Base-by-base conservation (phyloP, 106 monocot genomes). In the Allium fistulosum region DNA sequence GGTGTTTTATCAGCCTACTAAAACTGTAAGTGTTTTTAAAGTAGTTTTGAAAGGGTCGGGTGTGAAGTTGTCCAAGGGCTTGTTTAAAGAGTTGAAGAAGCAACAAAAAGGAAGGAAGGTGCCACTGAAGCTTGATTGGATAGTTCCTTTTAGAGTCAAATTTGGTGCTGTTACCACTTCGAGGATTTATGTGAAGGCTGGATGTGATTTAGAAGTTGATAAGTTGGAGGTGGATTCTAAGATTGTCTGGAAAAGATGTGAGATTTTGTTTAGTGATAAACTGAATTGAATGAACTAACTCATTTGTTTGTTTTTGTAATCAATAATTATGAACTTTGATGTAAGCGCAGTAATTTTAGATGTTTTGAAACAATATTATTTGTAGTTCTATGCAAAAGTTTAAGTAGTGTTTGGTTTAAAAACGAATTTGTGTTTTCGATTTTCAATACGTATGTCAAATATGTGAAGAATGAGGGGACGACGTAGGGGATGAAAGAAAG, bases 131-230 rank as follows among this genome's bases (percentile, higher is more conserved):
- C 16, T 94, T 11, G 61, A 68, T 17, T 69, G 73, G 46, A 63
- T 28, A 55, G 86, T 80, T 16, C 90, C 86, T 18, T 80, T 82
- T 4, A 77, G 75, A 71, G 45, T 84, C 13, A 80, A 79, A 78
- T 9, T 84, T 15, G 88, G 86, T 6, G 51, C 27, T 0, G 49
- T 84, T 4, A 82, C 50, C 15, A 72, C 61, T 15, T 90, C 86
- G 93, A 78, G 76, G 14, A 7, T 87, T 17, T 69, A 66, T 7
- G 83, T 81, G 47, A 82, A 82, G 68, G 76, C 72, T 6, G 59
- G 48, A 9, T 94, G 90, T 58, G 74, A 77, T n/a, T 72, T 84
- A 8, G 74, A 72, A 13, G 80, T 94, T 28, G 77, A 82, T 65
- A 64, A 49, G 57, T 50, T 91, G 65, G 37, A 60, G 28, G 59